Evolutionary conservation across 495 filamentous ascomycete species (phyloP).

Genomic region (Aspergillus incahuasiensis): DNA sequence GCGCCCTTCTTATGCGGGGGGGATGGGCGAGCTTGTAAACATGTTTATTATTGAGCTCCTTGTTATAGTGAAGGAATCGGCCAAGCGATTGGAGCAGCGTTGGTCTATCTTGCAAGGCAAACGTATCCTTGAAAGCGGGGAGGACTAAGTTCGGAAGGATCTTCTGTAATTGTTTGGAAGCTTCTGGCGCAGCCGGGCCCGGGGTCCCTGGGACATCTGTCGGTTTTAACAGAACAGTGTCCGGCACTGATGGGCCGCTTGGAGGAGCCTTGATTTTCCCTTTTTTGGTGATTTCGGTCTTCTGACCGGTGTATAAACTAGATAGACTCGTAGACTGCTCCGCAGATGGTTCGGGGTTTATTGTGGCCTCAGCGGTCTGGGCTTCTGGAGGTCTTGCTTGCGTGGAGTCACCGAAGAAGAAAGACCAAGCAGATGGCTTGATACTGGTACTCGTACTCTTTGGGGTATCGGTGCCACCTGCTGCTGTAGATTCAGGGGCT

Average conservation of each 20-base stretch:
- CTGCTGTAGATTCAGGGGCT: constrained; percentile 15
- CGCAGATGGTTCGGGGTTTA: constrained; percentile 44
- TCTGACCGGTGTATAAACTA: constrained; percentile 23
- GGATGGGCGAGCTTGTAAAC: constrained; percentile 65
- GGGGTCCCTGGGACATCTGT: constrained; percentile 27
- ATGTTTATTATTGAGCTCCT: constrained; percentile 60
- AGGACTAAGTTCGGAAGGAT: constrained; percentile 60
- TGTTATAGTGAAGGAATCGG: constrained; percentile 57
- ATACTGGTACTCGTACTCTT: constrained; percentile 24
- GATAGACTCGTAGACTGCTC: constrained; percentile 15
- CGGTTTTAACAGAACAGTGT: constrained; percentile 33
- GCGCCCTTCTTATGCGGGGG: constrained; percentile 69
- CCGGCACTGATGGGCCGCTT: constrained; percentile 32
- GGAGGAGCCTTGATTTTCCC: constrained; percentile 44
- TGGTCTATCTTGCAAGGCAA: constrained; percentile 59
- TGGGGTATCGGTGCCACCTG: constrained; percentile 22
- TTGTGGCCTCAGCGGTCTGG: constrained; percentile 62
- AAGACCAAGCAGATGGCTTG: constrained; percentile 74
- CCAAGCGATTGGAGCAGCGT: constrained; percentile 70
- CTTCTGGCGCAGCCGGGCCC: constrained; percentile 33
- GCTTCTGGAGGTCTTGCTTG: constrained; percentile 32
- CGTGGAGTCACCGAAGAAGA: constrained; percentile 65
- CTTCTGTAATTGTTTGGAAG: constrained; percentile 43
- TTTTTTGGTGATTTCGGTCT: constrained; percentile 44
- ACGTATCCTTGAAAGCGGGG: constrained; percentile 64